Conservation (phyloP, 116 monocot genomes). For the Trichopus zeylanicus region DNA sequence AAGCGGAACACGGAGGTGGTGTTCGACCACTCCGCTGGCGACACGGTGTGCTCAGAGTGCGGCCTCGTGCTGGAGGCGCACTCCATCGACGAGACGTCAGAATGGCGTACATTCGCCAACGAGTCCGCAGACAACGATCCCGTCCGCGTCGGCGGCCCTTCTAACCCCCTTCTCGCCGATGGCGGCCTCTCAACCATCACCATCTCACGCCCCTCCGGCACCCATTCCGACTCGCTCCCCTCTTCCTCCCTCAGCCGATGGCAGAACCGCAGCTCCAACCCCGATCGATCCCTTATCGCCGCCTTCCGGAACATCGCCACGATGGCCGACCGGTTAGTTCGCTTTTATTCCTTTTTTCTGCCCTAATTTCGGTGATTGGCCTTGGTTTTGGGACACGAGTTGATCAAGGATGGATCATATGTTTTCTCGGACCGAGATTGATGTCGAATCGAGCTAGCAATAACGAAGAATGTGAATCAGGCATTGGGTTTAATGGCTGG, state of each 20-base stretch:
- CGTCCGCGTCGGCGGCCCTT: slow-evolving; percentile 49
- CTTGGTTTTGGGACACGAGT: too few relatives aligned
- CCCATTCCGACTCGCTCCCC: slow-evolving; percentile 26
- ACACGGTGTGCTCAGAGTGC: slow-evolving; percentile 58
- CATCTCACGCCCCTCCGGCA: slow-evolving; percentile 46
- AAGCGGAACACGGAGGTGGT: slow-evolving; percentile 46
- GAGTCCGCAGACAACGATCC: slow-evolving; percentile 63
- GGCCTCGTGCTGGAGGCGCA: slow-evolving; percentile 51
- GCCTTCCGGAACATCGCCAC: slow-evolving; percentile 50
- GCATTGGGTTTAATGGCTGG: too few relatives aligned
- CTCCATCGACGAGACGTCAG: slow-evolving; percentile 59
- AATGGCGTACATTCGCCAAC: slow-evolving; percentile 60
- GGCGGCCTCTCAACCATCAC: slow-evolving; percentile 38
- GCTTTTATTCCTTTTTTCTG: background rate
- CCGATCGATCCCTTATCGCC: slow-evolving; percentile 37
- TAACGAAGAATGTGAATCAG: too few relatives aligned
- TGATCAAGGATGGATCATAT: too few relatives aligned
- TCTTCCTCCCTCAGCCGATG: slow-evolving; percentile 50
- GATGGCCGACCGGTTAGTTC: slow-evolving; percentile 41
- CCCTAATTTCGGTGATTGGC: background rate
- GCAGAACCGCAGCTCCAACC: slow-evolving; percentile 49
- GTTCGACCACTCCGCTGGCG: slow-evolving; percentile 53
- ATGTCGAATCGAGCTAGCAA: background rate
- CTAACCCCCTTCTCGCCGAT: slow-evolving; percentile 47
- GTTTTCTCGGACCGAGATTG: too few relatives aligned